Base-by-base conservation (phyloP, 2,329 filamentous ascomycete species). In the Talaromyces sp. region DNA sequence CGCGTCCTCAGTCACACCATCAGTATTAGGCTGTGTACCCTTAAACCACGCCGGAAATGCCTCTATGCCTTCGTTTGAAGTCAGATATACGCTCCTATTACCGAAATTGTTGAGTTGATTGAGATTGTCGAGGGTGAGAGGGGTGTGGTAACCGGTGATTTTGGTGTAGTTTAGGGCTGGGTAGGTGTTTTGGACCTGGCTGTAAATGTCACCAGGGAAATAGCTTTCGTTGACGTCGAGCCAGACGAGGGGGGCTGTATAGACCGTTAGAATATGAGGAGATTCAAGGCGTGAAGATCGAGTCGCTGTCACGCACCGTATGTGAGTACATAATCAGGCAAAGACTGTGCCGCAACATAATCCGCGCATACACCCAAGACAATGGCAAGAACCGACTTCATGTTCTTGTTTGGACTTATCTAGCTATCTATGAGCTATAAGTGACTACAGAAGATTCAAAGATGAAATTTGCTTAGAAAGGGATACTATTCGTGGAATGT, bases 1-100 rank as follows among this genome's bases (percentile, higher is more conserved):
- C 2, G 83, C 84, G 43, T 80, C 77, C 1, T 80, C 73, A 0
- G 84, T 87, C 64, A 82, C 80, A 7, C 86, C 85, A 6, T 75
- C 73, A 9, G 70, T 70, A 69, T 86, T 80, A 0, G 87, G 87
- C 7, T 75, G 78, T 0, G 84, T 81, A 22, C 88, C 88, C 35
- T 79, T 69, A 50, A 85, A 78, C 81, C 82, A 86, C 9, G 72
- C 49, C 3, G 77, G 75, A 17, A 65, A 65, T 6, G 74, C 78
- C 57, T 79, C 76, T 10, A 85, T 81, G 17, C 84, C 82, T 49
- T 81, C 75, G 15, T 76, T 75, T 3, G 83, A 83, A 0, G 83
- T 84, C 9, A 86, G 70, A 65, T 80, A 85, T 7, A 85, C 78
- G 58, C 80, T 77, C 0, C 70, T 72, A 39, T 82, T 82, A 0